Base-by-base conservation (phyloP, 2,329 filamentous ascomycete genomes). In the Pseudonectria foliicola region DNA sequence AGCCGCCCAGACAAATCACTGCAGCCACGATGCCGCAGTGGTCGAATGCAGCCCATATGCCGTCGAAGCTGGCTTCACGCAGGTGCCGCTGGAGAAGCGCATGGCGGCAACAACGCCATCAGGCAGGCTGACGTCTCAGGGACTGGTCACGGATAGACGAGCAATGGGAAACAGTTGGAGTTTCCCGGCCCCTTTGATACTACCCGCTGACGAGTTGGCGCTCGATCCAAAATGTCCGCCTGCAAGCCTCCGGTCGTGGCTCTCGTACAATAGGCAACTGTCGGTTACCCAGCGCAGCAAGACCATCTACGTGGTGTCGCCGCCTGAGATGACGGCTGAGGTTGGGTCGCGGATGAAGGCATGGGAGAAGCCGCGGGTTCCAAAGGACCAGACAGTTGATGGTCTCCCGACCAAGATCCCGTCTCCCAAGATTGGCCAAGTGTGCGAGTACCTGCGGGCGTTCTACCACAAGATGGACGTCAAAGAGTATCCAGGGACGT, bases 121-220 rank as follows among this genome's bases (percentile, higher is more conserved):
- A 10, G 59, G 58, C 1, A 46, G 51, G 6, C 45, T 52, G 6
- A 44, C 45, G 8, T 29, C 30, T 2, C 13, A 10, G 7, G 15
- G 25, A 7, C 12, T 33, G 16, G 4, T 45, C 7, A 28, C 44
- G 2, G 37, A 46, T 3, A 34, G 43, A 2, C 38, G 49, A 5
- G 38, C 33, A 1, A 28, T 45, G 29, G 39, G 39, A 7, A 44
- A 59, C 13, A 34, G 38, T 0, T 46, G 39, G 23, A 55, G 61
- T 0, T 83, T 80, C 41, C 78, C 77, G 0, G 73, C 62, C 0
- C 76, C 78, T 0, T 50, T 83, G 6, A 60, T 80, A 0, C 57
- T 83, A 0, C 78, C 79, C 0, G 64, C 61, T 3, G 78, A 82
- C 48, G 73, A 75, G 13, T 61, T 84, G 1, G 66, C 70, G 1